Evolutionary conservation across 768 basidiomycete genomes (phyloP).

Genomic region (Phaffia australis): DNA sequence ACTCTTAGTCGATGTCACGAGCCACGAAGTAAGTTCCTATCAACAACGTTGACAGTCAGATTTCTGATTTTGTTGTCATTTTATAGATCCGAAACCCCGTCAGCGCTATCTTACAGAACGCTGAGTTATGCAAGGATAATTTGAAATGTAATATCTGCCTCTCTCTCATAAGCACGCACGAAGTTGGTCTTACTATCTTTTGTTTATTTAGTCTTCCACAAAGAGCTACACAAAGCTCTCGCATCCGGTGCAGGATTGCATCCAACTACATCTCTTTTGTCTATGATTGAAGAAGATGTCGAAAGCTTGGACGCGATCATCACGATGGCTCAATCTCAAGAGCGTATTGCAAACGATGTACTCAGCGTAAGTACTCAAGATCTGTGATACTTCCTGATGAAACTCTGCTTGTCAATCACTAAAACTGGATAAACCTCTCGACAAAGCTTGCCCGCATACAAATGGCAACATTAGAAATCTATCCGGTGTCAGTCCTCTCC

Average conservation of each 20-base stretch:
- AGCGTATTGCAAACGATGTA: constrained; percentile 41
- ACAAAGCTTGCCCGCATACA: constrained; percentile 22
- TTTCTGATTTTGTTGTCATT: constrained; percentile 21
- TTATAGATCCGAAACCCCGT: constrained; percentile 31
- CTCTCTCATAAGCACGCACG: background rate
- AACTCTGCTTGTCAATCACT: too few species aligned
- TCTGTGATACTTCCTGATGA: too few species aligned
- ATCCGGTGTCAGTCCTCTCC: background rate
- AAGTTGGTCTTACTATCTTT: too few species aligned
- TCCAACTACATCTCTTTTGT: constrained; percentile 25
- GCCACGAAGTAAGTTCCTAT: constrained; percentile 19
- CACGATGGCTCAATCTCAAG: constrained; percentile 39
- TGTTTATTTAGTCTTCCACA: background rate
- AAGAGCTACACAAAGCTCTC: constrained; percentile 4
- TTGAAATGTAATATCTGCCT: background rate
- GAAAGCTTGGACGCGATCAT: constrained; percentile 40
- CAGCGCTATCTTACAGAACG: constrained; percentile 32
- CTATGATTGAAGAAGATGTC: constrained; percentile 32
- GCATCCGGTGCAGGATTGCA: constrained; percentile 11
- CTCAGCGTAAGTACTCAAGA: constrained; percentile 29
- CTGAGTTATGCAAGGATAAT: constrained; percentile 14
- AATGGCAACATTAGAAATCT: constrained; percentile 21
- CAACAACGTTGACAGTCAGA: constrained; percentile 26
- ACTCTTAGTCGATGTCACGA: constrained; percentile 41
- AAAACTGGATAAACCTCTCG: constrained; percentile 29